Conservation (phyloP, 306 rosid species). For the Medicago lupulina region DNA sequence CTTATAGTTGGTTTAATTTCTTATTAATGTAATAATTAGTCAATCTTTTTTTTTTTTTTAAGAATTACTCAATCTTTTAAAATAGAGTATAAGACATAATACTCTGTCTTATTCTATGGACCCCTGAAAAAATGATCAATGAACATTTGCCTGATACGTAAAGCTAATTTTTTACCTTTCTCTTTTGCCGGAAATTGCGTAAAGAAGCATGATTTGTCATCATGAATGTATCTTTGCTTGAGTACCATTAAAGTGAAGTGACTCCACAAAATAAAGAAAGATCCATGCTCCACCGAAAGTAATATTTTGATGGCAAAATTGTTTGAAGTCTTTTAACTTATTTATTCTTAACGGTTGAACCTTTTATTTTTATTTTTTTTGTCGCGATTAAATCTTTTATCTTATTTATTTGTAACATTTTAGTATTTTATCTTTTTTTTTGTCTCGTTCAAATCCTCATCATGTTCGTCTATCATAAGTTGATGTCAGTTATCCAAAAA, state of each 20-base stretch:
- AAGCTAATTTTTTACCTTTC: conserved; percentile 25
- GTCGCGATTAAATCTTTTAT: no score
- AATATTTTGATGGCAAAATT: not conserved
- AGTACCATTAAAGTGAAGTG: conserved; percentile 18
- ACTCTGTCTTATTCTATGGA: not conserved
- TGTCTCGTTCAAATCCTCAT: no score
- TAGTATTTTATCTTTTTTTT: no score
- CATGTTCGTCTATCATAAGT: no score
- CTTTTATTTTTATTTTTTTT: no score
- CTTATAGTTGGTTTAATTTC: not conserved
- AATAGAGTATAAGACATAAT: not conserved
- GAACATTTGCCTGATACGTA: conserved; percentile 12
- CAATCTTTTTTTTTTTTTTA: no score
- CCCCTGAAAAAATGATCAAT: not conserved
- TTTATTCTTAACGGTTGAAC: no score
- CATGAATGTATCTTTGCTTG: conserved; percentile 25
- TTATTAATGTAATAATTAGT: not conserved
- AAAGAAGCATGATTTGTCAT: conserved; percentile 26
- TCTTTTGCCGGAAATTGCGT: conserved; percentile 25
- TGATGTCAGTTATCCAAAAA: no score
- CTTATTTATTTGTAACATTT: no score
- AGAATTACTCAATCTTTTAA: no score
- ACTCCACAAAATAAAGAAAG: conserved; percentile 4
- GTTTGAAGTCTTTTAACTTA: no score
- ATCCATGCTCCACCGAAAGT: not conserved